Conservation (phyloP, 805 yeast genomes). For the Torulaspora gathmanii region DNA sequence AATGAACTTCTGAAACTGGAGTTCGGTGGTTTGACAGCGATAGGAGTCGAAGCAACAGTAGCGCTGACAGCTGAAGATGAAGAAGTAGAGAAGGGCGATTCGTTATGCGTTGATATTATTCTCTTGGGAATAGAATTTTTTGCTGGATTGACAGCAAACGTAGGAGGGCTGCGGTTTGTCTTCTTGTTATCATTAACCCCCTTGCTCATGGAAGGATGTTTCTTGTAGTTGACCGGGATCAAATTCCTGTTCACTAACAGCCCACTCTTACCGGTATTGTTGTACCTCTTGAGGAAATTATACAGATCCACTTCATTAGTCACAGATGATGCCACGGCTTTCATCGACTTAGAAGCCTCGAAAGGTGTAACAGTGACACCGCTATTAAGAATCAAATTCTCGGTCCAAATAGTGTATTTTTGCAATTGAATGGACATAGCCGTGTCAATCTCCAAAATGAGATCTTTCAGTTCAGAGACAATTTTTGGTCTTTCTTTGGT, state of each 20-base stretch:
- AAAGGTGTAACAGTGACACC: conserved; percentile 83
- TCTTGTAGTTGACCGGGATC: conserved; percentile 64
- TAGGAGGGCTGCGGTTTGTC: conserved; percentile 20
- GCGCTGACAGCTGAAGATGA: conserved; percentile 9
- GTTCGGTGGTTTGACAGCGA: conserved; percentile 10
- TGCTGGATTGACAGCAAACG: conserved; percentile 31
- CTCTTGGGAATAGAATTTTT: conserved; percentile 33
- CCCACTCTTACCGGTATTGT: conserved; percentile 34
- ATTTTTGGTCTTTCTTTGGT: conserved; percentile 72
- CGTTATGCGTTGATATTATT: conserved; percentile 34
- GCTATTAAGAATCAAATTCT: conserved; percentile 73
- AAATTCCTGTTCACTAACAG: conserved; percentile 41
- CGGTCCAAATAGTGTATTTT: conserved; percentile 83
- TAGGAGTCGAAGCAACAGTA: conserved; percentile 9
- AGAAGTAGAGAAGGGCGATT: conserved; percentile 31
- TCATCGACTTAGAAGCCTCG: conserved; percentile 58
- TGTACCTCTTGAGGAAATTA: conserved; percentile 53
- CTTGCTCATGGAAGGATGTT: conserved; percentile 58
- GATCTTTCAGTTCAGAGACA: conserved; percentile 64
- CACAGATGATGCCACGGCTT: conserved; percentile 65
- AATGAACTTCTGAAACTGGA: conserved; percentile 5
- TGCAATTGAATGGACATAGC: conserved; percentile 86
- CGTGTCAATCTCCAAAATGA: conserved; percentile 81
- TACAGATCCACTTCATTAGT: conserved; percentile 82
- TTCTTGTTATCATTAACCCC: conserved; percentile 26